Evolutionary conservation across 164 flowering plant species (phyloP), one percentile per base, ranked within the genome.

Genomic region (Dillenia suffruticosa): DNA sequence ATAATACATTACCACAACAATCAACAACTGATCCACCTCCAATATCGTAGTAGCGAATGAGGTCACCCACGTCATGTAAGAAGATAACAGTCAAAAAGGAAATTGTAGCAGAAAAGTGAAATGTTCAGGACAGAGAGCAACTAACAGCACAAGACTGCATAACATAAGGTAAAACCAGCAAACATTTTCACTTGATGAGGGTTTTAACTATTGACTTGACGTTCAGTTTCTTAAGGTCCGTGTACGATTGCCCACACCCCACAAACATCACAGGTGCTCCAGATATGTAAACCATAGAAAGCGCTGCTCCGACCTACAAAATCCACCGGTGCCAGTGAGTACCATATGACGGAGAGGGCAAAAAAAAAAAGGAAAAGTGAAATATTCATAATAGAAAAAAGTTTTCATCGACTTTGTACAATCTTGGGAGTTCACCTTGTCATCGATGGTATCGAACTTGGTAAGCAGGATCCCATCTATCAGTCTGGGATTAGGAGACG

Each of bases 231-330:
- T 91, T 91, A 65, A 89, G 84, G 69, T 94, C 96, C 0, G 96
- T 82, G 64, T 94, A 94, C 5, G 93, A 89, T 72, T 94, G 99
- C 10, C 99, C 99, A 62, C 97, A 94, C 46, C 99, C 97, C 56
- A 94, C 96, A 51, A 94, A 94, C 96, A 94, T 94, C 50, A 91
- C 96, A 1, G 99, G 99, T 53, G 99, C 83, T 58, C 99, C 96
- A 14, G 99, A 94, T 14, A 91, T 79, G 75, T 94, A 94, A 15
- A 94, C 99, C 97, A 94, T 94, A 10, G 96, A 94, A 46, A 94
- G 78, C 46, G 96, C 97, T 13, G 96, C 97, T 74, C 98, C 98
- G 63, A 94, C 98, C 98, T 94, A 65, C 61, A 69, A 26, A 45
- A 63, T n/a, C 24, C 1, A 9, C 24, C 1, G 6, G 48, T 44